Conservation (phyloP, 2,329 filamentous ascomycete species). For the Knufia petricola region DNA sequence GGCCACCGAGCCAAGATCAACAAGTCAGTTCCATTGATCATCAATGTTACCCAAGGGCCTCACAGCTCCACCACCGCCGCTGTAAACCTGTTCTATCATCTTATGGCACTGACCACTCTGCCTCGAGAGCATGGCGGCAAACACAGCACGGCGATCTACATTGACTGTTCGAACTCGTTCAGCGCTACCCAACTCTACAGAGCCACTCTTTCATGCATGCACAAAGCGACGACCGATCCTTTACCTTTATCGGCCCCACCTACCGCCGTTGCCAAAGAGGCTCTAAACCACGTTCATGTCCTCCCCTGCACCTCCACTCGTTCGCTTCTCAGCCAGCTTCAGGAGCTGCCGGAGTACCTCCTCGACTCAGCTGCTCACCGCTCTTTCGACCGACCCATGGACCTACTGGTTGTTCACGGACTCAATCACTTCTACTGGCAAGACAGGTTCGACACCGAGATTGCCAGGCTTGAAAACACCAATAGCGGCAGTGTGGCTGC, state of each 20-base stretch:
- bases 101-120: constrained; percentile 43
- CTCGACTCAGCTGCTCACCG: constrained; percentile 34
- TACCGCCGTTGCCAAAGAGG: constrained; percentile 17
- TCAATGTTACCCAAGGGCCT: constrained; percentile 45
- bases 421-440: constrained; percentile 48
- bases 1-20: neutral
- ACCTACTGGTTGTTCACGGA: constrained; percentile 46
- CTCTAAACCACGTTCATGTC: constrained; percentile 49
- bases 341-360: constrained; percentile 41
- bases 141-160: constrained; percentile 42
- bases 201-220: constrained; percentile 23
- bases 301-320: constrained; percentile 45
- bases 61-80: constrained; percentile 45
- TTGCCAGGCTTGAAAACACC: constrained; percentile 27
- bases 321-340: constrained; percentile 42
- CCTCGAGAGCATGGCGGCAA: constrained; percentile 37
- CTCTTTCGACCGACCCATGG: constrained; percentile 39
- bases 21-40: constrained; percentile 28
- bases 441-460: constrained; percentile 37
- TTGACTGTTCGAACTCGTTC: constrained; percentile 49
- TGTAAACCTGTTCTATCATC: constrained; percentile 49
- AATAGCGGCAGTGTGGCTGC: neutral
- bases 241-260: neutral
- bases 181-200: constrained; percentile 38
- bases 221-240: constrained; percentile 26